Evolutionary conservation across 306 rosid species (phyloP), one percentile per base, ranked within the genome.

Genomic region (Lithocarpus polystachyus): DNA sequence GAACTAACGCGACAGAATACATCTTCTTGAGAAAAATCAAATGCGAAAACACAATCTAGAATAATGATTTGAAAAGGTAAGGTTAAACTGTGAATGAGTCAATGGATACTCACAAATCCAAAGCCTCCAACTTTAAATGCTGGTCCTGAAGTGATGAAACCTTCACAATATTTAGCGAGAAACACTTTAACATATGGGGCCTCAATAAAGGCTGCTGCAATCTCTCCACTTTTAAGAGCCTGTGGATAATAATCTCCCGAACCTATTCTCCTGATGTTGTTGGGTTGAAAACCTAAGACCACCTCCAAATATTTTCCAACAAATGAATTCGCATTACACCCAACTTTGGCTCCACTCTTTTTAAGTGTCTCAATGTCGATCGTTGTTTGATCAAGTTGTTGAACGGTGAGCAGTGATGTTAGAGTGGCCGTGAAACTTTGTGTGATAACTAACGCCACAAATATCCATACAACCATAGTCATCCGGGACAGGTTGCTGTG

Each of bases 41-140:
- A 37, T 37, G 43, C 43, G 43, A 37, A 37, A 37, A 37, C 43
- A 6, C 43, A 37, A 7, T 37, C 43, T 37, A 37, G 43, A 37
- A 37, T 37, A 37, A 4, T 23, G 26, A 59, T 59, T 22, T 9
- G 26, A 23, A 60, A 6, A 5, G 7, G 1, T 23, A 60, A 8
- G 15, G 65, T 10, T 22, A 5, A 59, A 2, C 2, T 1, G 43
- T 37, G 11, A 37, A 37, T 37, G 10, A 37, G 10, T 37, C 11
- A 0, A 37, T 22, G 17, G 15, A 11, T 2, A 23, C 67, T 59
- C 7, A 59, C 67, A 59, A 64, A 82, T 77, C 82, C 82, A 8
- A 77, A 77, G 2, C 85, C 85, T 37, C 78, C 79, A 48, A 69
- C 60, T 51, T 79, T 78, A 56, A 74, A 22, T 24, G 73, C 5